Percentiles rank a stretch among this genome's conserved stretches.
These are phyloP conservation scores for Stagonosporopsis chrysanthemi DNA, from an alignment of 2,329 filamentous ascomycete species.

Conservation along the genomic window DNA sequence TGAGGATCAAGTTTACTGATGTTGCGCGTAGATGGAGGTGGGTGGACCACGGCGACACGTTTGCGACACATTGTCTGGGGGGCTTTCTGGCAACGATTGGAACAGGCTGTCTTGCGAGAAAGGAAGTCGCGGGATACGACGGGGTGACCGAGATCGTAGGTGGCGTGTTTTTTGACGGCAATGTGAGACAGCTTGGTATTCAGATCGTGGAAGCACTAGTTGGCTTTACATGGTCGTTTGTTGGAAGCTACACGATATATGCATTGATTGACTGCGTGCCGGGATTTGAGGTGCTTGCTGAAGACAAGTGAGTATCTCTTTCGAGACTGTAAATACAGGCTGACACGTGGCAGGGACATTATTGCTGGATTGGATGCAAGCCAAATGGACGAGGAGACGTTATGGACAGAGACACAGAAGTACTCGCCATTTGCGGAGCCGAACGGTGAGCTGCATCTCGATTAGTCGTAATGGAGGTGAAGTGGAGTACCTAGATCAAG, in stretches of 20 bases:
- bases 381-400: constrained; percentile 59
- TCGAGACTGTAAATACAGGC: not conserved
- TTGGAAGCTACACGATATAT: constrained; percentile 58
- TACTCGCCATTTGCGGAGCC: constrained; percentile 47
- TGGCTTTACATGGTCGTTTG: constrained; percentile 61
- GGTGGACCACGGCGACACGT: constrained; percentile 65
- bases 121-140: constrained; percentile 62
- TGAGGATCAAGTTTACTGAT: constrained; percentile 62
- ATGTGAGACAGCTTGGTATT: constrained; percentile 58
- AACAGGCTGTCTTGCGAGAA: constrained; percentile 60
- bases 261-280: constrained; percentile 62
- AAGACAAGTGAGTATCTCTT: constrained; percentile 57
- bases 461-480: constrained; percentile 10
- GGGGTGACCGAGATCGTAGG: constrained; percentile 58
- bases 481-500: not conserved
- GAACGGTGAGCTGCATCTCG: constrained; percentile 38
- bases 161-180: constrained; percentile 63
- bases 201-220: constrained; percentile 61
- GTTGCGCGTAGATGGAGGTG: constrained; percentile 57
- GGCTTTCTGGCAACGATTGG: constrained; percentile 60
- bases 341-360: constrained; percentile 51
- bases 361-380: constrained; percentile 59
- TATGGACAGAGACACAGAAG: constrained; percentile 47
- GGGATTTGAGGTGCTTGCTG: constrained; percentile 60
- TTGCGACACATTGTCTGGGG: constrained; percentile 63